Percentiles rank a stretch among this genome's conserved stretches.
phyloP scores from a whole-genome alignment of 1,284 basidiomycete genomes.

The Cutaneotrichosporon arboriforme region DNA sequence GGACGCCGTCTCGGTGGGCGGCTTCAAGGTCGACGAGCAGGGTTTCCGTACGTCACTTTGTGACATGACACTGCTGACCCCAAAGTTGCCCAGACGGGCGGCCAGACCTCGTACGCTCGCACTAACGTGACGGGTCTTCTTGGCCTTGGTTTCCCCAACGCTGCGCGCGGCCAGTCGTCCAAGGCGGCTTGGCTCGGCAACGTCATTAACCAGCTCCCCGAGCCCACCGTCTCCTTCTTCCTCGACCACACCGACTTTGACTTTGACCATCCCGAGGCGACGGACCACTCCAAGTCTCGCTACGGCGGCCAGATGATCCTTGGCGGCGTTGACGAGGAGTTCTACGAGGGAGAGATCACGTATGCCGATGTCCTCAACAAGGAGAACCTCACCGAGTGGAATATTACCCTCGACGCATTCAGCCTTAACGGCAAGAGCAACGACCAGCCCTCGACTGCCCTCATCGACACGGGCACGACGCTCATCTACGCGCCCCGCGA shows the following conservation, averaged over 20 bases:
- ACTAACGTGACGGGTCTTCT: conserved; percentile 49
- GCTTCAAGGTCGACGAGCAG: conserved; percentile 65
- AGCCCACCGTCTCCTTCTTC: conserved; percentile 3
- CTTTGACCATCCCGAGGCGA: background rate
- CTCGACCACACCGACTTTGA: background rate
- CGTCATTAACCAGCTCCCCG: background rate
- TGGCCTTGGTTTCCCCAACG: conserved; percentile 51
- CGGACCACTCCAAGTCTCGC: conserved; percentile 26
- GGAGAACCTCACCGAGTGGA: conserved; percentile 5
- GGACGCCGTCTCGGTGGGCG: conserved; percentile 73
- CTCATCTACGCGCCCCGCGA: conserved; percentile 21
- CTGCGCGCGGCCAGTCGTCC: conserved; percentile 47
- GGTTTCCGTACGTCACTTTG: conserved; percentile 53
- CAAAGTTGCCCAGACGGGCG: background rate
- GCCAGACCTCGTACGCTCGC: background rate
- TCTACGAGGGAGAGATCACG: conserved; percentile 70
- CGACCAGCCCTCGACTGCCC: background rate
- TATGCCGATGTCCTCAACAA: conserved; percentile 54
- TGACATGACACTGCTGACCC: background rate
- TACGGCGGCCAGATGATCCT: conserved; percentile 69
- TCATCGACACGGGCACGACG: conserved; percentile 31
- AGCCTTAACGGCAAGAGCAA: background rate
- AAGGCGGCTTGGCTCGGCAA: background rate
- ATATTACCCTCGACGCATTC: background rate
- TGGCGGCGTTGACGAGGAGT: conserved; percentile 51